These are phyloP conservation scores for Neurospora hispaniola DNA, from an alignment of 495 filamentous ascomycete genomes.

Conservation along the genomic window DNA sequence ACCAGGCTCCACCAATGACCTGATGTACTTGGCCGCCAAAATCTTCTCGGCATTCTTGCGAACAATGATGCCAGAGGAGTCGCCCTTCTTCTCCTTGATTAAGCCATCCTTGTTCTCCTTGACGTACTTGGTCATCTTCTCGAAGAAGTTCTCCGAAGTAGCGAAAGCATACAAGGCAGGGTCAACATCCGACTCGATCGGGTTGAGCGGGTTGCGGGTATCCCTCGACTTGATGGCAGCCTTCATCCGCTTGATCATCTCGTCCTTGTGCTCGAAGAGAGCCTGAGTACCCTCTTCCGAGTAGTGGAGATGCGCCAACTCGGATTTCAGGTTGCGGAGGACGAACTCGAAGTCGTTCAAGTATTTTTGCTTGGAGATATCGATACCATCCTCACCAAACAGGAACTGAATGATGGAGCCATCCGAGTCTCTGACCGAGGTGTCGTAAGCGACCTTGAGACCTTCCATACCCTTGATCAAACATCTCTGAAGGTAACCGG, in stretches of 20 bases:
- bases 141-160: constrained; percentile 79
- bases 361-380: constrained; percentile 89
- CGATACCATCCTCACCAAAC: constrained; percentile 92
- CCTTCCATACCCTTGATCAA: constrained; percentile 99
- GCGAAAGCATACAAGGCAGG: constrained; percentile 70
- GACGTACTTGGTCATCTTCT: constrained; percentile 51
- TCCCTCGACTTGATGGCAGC: constrained; percentile 56
- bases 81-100: constrained; percentile 63
- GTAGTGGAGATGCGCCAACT: constrained; percentile 39
- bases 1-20: constrained; percentile 86
- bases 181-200: constrained; percentile 60
- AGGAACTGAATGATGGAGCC: constrained; percentile 90
- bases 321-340: constrained; percentile 57
- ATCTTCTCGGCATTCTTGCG: constrained; percentile 75
- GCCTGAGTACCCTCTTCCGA: constrained; percentile 23
- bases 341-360: constrained; percentile 85
- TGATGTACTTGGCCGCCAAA: constrained; percentile 84
- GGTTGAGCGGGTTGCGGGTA: constrained; percentile 60
- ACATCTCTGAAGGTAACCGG: constrained; percentile 95
- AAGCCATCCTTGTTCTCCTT: constrained; percentile 66
- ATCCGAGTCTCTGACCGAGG: constrained; percentile 85
- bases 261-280: constrained; percentile 37
- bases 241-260: constrained; percentile 71
- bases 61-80: constrained; percentile 25
- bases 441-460: constrained; percentile 82